Conservation (phyloP, 768 basidiomycete species). For the Trametes sanguinea region DNA sequence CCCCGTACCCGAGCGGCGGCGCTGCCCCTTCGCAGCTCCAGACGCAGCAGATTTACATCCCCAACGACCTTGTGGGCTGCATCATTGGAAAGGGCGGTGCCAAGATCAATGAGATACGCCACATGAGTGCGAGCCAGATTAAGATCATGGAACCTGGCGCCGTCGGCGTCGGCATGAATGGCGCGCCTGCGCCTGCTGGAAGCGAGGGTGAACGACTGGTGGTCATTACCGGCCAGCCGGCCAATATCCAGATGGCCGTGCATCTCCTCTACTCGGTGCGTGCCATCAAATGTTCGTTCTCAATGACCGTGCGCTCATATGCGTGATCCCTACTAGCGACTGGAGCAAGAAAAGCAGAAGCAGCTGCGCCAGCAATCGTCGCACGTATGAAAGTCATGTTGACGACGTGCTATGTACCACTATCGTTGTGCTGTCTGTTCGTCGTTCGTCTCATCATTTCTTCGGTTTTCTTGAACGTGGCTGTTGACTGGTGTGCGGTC, state of each 20-base stretch:
- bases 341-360: constrained; percentile 91
- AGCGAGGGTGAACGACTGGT: constrained; percentile 90
- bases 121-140: constrained; percentile 94
- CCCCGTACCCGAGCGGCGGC: constrained; percentile 44
- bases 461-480: neutral
- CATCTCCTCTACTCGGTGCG: constrained; percentile 84
- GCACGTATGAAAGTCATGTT: constrained; percentile 11
- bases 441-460: neutral
- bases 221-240: constrained; percentile 93
- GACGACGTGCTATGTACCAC: neutral
- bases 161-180: constrained; percentile 63
- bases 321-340: constrained; percentile 47
- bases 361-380: constrained; percentile 47
- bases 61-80: constrained; percentile 94
- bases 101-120: constrained; percentile 98
- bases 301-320: neutral
- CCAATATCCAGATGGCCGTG: constrained; percentile 96
- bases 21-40: constrained; percentile 61
- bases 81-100: constrained; percentile 98
- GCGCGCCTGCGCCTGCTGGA: constrained; percentile 71
- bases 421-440: constrained; percentile 5
- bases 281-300: too few species aligned
- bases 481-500: neutral
- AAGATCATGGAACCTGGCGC: constrained; percentile 99
- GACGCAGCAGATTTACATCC: constrained; percentile 98